These are phyloP conservation scores for Pythium aristosporum DNA, from an alignment of 352 stramenopile genomes.

Conservation along the genomic window DNA sequence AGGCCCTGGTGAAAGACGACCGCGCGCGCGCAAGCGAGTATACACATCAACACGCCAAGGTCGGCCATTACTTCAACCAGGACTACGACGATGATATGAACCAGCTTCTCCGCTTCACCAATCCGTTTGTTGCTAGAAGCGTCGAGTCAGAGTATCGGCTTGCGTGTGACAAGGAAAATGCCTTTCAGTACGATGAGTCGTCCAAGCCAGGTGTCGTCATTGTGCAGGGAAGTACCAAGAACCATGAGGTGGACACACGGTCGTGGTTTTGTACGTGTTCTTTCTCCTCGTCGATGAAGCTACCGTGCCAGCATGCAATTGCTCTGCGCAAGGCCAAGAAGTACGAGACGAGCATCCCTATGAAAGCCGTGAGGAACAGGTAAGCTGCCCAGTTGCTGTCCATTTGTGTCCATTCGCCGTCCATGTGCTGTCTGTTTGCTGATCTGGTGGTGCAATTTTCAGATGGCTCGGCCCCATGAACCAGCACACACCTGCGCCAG, in stretches of 20 bases:
- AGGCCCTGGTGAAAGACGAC: not conserved
- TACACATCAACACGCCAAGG: not conserved
- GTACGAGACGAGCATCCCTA: not conserved
- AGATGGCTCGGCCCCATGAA: not conserved
- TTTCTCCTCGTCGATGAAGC: slow-evolving; percentile 2
- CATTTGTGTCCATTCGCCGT: not conserved
- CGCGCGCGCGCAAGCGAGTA: not conserved
- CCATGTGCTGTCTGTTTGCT: not conserved
- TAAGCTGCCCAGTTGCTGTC: not conserved
- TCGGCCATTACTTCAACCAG: slow-evolving; percentile 10
- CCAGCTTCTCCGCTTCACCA: slow-evolving; percentile 23
- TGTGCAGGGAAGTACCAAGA: not conserved
- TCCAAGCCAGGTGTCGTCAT: not conserved
- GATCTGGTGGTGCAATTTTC: not conserved
- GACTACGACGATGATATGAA: slow-evolving; percentile 31
- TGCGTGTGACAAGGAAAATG: not conserved
- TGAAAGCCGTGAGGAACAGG: not conserved
- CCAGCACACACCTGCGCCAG: not conserved
- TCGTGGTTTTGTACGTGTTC: slow-evolving; percentile 2
- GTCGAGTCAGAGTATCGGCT: slow-evolving; percentile 11
- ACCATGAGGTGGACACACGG: not conserved
- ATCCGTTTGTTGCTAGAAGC: slow-evolving; percentile 18
- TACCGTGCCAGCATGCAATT: slow-evolving; percentile 9
- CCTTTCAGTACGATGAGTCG: not conserved
- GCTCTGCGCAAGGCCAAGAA: not conserved